phyloP scores from a whole-genome alignment of 768 basidiomycete species.

The Heimioporus sp. region DNA sequence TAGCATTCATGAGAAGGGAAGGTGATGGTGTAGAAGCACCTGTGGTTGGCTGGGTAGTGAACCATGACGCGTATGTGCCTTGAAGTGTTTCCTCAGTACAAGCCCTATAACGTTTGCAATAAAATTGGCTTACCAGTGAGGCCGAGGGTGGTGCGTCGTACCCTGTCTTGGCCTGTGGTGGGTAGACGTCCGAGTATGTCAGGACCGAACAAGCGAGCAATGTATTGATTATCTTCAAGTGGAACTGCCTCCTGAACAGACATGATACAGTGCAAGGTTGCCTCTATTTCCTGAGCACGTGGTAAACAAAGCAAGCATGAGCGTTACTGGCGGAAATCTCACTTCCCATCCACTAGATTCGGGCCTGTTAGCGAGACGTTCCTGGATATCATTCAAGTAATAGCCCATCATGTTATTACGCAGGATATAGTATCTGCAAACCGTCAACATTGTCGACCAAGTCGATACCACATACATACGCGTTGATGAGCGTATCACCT shows the following conservation, averaged over 20 bases:
- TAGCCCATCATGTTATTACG: slow-evolving; percentile 79
- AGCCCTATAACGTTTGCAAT: neutral
- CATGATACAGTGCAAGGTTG: slow-evolving; percentile 81
- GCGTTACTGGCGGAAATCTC: neutral
- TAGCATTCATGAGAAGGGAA: slow-evolving; percentile 58
- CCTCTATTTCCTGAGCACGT: slow-evolving; percentile 74
- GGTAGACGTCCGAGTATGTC: slow-evolving; percentile 71
- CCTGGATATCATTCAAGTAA: slow-evolving; percentile 60
- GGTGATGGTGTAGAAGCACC: slow-evolving; percentile 29
- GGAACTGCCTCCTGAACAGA: slow-evolving; percentile 87
- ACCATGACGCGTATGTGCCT: slow-evolving; percentile 83
- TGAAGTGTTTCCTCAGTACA: neutral
- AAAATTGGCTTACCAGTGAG: slow-evolving; percentile 62
- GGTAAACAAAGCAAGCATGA: neutral
- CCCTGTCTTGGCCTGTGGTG: slow-evolving; percentile 55
- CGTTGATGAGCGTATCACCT: slow-evolving; percentile 86
- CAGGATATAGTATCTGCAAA: slow-evolving; percentile 77
- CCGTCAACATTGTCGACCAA: slow-evolving; percentile 6
- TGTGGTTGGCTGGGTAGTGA: slow-evolving; percentile 48
- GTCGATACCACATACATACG: slow-evolving; percentile 45
- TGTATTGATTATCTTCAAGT: slow-evolving; percentile 49
- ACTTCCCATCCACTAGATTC: slow-evolving; percentile 75
- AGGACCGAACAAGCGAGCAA: slow-evolving; percentile 67
- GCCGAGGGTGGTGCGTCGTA: slow-evolving; percentile 71
- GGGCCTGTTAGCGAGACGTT: slow-evolving; percentile 45